Evolutionary conservation across 2,329 filamentous ascomycete species (phyloP), one percentile per base, ranked within the genome.

Genomic region (Cordyceps sp.): DNA sequence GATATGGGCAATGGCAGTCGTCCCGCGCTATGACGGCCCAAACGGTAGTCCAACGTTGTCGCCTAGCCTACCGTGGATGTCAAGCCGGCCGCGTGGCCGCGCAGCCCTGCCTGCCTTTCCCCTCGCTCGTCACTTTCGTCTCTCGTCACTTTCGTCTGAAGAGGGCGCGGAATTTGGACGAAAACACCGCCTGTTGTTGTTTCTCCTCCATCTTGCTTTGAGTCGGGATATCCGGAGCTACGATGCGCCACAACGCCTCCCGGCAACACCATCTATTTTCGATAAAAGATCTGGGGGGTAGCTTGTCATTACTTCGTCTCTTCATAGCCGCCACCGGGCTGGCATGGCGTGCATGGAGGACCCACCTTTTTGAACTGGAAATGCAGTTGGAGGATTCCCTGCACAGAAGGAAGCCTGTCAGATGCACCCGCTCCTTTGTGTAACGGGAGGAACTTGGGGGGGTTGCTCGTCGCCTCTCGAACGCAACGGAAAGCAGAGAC

Each of bases 351-450:
- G 21, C 12, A 12, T 23, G 7, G 21, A 21, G 10, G 15, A 7
- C 27, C 8, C 24, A 92, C 85, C 73, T 93, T 93, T 57, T 96
- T 98, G 66, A 96, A 94, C 55, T 94, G 86, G 54, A 98, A 98
- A 53, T 96, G 88, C 36, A 98, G 69, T 58, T 94, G 86, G 36
- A 98, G 62, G 45, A 96, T 93, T 6, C 40, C 40, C 40, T 42
- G 26, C 7, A 26, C 28, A 33, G 20, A 24, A 31, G n/a, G 13
- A n/a, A 20, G 28, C 18, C 15, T 22, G 31, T 33, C 26, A 33
- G 31, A 12, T n/a, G 10, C 19, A 20, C 13, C 15, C 16, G n/a
- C 16, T 12, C 12, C 10, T 10, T 12, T 18, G 29, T 30, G 20
- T 17, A 10, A 24, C 20, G 17, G 5, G 7, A n/a, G 12, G 21